Percentiles rank a stretch among this genome's conserved stretches.
phyloP scores from a whole-genome alignment of 2,329 filamentous ascomycete genomes.

The Nemania sp. region DNA sequence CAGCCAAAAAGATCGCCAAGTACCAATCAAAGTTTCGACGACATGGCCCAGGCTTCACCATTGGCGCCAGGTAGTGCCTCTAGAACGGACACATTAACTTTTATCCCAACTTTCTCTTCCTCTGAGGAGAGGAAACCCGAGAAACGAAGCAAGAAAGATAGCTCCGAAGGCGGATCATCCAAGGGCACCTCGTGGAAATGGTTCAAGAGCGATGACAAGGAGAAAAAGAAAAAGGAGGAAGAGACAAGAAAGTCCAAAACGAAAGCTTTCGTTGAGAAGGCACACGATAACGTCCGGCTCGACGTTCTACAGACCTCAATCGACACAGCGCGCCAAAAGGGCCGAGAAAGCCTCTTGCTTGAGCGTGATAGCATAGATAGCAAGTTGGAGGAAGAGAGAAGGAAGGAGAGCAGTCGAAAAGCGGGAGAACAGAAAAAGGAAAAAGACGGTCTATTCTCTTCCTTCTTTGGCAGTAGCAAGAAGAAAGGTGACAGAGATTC shows the following conservation, averaged over 20 bases:
- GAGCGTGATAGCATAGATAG: constrained; percentile 80
- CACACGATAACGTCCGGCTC: constrained; percentile 82
- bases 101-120: constrained; percentile 77
- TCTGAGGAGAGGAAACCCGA: constrained; percentile 79
- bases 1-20: constrained; percentile 49
- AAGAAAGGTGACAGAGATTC: constrained; percentile 85
- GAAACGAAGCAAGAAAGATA: constrained; percentile 81
- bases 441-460: constrained; percentile 93
- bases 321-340: constrained; percentile 72
- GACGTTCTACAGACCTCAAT: constrained; percentile 91
- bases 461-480: constrained; percentile 90
- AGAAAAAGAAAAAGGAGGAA: constrained; percentile 73
- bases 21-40: constrained; percentile 67
- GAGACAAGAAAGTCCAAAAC: constrained; percentile 76
- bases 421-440: constrained; percentile 84
- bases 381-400: constrained; percentile 83
- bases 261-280: constrained; percentile 66
- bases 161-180: constrained; percentile 66
- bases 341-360: constrained; percentile 84
- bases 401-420: constrained; percentile 82
- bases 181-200: constrained; percentile 86
- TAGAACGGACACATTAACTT: constrained; percentile 81
- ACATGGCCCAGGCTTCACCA: constrained; percentile 75
- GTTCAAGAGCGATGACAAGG: constrained; percentile 83
- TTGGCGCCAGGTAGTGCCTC: constrained; percentile 74